A percentile compares a stretch with the other conserved stretches of the same genome.
These are phyloP conservation scores for Talaromyces sp. DNA, from an alignment of 2,329 filamentous ascomycete genomes.

Conservation along the genomic window DNA sequence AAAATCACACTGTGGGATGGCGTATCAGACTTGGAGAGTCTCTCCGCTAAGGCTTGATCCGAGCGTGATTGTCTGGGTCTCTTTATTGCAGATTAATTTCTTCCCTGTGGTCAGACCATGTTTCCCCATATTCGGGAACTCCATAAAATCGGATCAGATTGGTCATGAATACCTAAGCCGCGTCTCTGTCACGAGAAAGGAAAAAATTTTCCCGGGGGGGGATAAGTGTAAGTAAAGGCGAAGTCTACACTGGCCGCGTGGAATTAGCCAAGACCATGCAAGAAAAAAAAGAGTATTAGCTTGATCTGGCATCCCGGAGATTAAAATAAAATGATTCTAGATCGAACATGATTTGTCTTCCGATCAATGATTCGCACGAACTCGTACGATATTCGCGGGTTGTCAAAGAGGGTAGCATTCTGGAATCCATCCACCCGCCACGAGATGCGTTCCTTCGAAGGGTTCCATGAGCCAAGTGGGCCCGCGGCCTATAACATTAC, in stretches of 20 bases:
- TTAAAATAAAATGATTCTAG: conserved; percentile 1
- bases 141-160: background rate
- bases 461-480: conserved; percentile 1
- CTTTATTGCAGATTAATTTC: too few species aligned
- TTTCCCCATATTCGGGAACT: conserved; percentile 1
- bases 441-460: background rate
- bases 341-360: background rate
- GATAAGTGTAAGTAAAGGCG: too few species aligned
- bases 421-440: conserved; percentile 11
- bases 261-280: too few species aligned
- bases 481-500: conserved; percentile 5
- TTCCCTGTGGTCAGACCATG: background rate
- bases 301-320: background rate
- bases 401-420: conserved; percentile 9
- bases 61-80: background rate
- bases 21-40: background rate
- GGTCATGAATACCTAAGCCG: background rate
- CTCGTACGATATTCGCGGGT: conserved; percentile 1
- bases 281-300: background rate
- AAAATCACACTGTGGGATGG: background rate
- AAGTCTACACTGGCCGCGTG: too few species aligned
- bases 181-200: conserved; percentile 1
- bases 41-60: background rate
- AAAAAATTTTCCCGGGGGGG: background rate
- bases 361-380: background rate